Percentiles rank a stretch among this genome's conserved stretches.
Conservation (phyloP, 2,329 filamentous ascomycete species). For the Emydomyces testavorans region DNA sequence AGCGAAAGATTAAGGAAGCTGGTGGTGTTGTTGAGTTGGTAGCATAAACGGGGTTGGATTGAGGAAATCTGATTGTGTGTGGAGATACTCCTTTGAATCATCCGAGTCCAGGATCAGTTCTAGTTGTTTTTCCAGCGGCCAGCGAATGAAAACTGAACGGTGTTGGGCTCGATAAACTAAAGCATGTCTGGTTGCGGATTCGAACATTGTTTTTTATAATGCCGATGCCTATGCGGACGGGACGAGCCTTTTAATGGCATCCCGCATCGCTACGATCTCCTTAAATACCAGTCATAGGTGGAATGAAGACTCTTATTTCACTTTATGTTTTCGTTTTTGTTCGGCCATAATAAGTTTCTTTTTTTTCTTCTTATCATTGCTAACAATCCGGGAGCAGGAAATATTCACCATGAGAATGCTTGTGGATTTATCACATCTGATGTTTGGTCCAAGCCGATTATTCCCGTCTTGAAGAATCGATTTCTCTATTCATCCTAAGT, state of each 20-base stretch:
- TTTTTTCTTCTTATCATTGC: neutral
- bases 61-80: neutral
- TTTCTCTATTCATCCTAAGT: no score
- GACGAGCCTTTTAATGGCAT: conserved; percentile 1
- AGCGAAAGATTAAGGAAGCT: conserved; percentile 98
- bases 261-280: conserved; percentile 12
- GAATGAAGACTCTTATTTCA: conserved; percentile 8
- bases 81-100: conserved; percentile 1
- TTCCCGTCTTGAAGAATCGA: no score
- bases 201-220: conserved; percentile 4
- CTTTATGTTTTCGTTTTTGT: neutral
- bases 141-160: conserved; percentile 7
- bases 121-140: conserved; percentile 7
- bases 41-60: conserved; percentile 56
- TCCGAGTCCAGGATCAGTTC: conserved; percentile 7
- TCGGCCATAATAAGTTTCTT: neutral
- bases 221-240: neutral
- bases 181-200: conserved; percentile 4
- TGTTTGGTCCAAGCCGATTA: no score
- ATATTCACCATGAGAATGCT: no score
- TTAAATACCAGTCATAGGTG: conserved; percentile 13
- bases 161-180: conserved; percentile 12
- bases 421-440: no score
- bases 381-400: no score
- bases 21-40: conserved; percentile 94